Conservation (phyloP, 2,329 filamentous ascomycete species). For the Penicillium sp. region DNA sequence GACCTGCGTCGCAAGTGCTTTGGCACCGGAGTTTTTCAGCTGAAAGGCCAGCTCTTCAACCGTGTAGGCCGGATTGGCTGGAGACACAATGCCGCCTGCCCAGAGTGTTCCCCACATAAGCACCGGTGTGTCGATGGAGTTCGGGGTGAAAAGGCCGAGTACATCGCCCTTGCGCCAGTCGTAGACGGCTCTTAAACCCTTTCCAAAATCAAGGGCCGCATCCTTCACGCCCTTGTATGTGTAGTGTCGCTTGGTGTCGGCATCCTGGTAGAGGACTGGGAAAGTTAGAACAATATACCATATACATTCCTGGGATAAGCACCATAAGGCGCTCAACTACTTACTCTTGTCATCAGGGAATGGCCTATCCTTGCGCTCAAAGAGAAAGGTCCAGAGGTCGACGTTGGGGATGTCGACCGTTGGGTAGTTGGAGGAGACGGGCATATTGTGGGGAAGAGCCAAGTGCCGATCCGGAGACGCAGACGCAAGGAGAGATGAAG, state of each 20-base stretch:
- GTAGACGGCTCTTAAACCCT: conserved; percentile 68
- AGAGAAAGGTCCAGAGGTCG: conserved; percentile 74
- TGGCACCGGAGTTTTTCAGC: conserved; percentile 70
- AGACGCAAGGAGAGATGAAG: neutral
- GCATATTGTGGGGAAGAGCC: conserved; percentile 52
- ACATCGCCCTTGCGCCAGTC: conserved; percentile 80
- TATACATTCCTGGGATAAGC: neutral
- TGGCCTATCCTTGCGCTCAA: conserved; percentile 60
- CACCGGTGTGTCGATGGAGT: conserved; percentile 75
- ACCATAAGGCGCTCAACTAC: conserved; percentile 7
- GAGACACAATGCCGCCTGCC: conserved; percentile 76
- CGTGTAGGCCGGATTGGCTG: conserved; percentile 84
- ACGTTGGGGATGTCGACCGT: conserved; percentile 64
- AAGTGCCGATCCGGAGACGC: conserved; percentile 10
- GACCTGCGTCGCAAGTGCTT: conserved; percentile 68
- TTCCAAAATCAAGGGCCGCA: conserved; percentile 68
- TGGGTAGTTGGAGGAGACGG: conserved; percentile 61
- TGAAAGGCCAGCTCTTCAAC: conserved; percentile 78
- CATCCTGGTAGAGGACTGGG: conserved; percentile 73
- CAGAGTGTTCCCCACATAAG: conserved; percentile 74
- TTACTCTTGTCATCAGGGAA: conserved; percentile 70
- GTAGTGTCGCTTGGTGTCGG: conserved; percentile 63
- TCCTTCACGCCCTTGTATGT: conserved; percentile 64
- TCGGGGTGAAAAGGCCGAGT: conserved; percentile 75
- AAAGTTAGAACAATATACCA: conserved; percentile 14